phyloP scores from a whole-genome alignment of 331 rosid genomes.

The Cucumis variabilis region DNA sequence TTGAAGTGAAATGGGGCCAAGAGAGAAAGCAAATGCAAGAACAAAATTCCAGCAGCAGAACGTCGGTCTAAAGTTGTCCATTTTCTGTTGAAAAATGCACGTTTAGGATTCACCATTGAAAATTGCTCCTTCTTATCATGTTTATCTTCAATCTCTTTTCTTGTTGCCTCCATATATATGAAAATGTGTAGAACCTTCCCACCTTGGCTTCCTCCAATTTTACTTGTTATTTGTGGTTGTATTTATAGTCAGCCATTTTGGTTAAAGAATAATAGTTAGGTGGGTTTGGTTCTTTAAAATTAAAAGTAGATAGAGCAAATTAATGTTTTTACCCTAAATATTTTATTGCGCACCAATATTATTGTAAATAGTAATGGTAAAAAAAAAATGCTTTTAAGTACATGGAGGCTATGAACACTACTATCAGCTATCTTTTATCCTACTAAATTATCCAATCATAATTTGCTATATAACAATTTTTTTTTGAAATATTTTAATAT shows the following conservation, averaged over 20 bases:
- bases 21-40: conserved; percentile 22
- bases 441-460: no score
- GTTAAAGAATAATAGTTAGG: neutral
- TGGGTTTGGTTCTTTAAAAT: neutral
- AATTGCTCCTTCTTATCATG: neutral
- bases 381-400: no score
- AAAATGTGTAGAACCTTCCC: neutral
- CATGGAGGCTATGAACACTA: no score
- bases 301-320: no score
- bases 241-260: neutral
- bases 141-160: neutral
- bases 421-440: no score
- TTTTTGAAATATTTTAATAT: no score
- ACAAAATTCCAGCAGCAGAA: conserved; percentile 23
- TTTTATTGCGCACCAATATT: no score
- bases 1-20: conserved; percentile 23
- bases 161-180: conserved; percentile 11
- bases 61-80: conserved; percentile 29
- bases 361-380: no score
- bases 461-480: no score
- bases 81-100: neutral
- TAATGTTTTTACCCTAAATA: no score
- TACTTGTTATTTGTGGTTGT: neutral
- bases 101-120: neutral
- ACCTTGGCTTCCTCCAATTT: neutral